Conservation (phyloP, 73 alveolate genomes). For the Stentor roeselii region DNA sequence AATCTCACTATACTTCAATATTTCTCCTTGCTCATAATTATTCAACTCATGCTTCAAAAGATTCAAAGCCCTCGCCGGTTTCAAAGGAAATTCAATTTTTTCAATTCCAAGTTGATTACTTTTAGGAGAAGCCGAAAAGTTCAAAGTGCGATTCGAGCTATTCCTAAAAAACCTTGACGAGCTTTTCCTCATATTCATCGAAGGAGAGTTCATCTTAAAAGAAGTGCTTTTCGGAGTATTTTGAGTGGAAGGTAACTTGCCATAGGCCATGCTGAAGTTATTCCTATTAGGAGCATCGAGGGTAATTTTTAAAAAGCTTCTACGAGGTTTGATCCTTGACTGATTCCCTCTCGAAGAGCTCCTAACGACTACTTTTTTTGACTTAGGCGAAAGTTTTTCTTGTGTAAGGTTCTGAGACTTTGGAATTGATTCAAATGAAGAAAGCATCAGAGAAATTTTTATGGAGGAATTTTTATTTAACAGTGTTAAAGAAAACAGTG, state of each 20-base stretch:
- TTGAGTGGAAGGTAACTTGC: neutral
- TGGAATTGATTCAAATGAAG: too few relatives aligned
- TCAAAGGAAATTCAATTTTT: neutral
- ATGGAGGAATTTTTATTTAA: too few relatives aligned
- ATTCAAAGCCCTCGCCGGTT: neutral
- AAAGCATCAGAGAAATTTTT: too few relatives aligned
- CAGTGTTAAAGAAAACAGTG: too few relatives aligned
- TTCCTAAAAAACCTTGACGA: neutral
- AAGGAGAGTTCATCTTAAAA: neutral
- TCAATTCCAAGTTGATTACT: neutral
- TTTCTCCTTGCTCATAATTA: neutral
- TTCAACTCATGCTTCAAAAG: too few relatives aligned
- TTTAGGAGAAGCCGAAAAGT: neutral
- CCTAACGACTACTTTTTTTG: neutral
- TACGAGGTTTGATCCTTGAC: neutral
- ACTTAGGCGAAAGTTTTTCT: neutral
- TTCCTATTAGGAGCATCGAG: neutral
- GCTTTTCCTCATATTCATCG: neutral
- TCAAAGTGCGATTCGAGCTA: neutral
- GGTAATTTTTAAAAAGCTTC: neutral
- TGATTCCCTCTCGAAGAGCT: neutral
- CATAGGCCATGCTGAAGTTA: neutral
- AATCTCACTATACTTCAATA: neutral
- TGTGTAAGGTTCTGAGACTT: too few relatives aligned
- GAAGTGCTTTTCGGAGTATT: neutral